A percentile compares a stretch with the other conserved stretches of the same genome.
phyloP scores from a whole-genome alignment of 257 asterid species.

The Fraxinus americana region DNA sequence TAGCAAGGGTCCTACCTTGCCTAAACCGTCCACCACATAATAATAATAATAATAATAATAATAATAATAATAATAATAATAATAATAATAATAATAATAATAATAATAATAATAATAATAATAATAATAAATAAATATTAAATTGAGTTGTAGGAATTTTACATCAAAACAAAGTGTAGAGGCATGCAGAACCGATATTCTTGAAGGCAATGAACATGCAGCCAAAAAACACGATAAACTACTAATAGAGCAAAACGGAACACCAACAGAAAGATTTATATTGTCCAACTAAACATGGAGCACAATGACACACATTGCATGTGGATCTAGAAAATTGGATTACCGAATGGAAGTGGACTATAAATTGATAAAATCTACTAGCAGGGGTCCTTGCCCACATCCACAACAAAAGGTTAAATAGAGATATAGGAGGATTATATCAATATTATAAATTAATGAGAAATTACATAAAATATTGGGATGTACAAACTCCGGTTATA shows the following conservation, averaged over 20 bases:
- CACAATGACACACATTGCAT: background rate
- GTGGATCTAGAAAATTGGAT: background rate
- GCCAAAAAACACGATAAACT: conserved; percentile 4
- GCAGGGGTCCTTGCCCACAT: background rate
- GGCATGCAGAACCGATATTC: background rate
- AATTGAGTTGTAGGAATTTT: too few relatives aligned
- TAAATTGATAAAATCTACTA: conserved; percentile 5
- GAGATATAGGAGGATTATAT: background rate
- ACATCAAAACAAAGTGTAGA: background rate
- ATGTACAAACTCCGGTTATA: background rate
- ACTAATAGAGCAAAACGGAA: conserved; percentile 8
- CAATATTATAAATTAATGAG: background rate
- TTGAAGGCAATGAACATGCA: conserved; percentile 12
- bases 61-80: too few relatives aligned
- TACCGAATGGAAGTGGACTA: background rate
- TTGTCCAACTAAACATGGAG: conserved; percentile 5
- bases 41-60: too few relatives aligned
- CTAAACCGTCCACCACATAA: background rate
- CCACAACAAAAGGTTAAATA: background rate
- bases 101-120: too few relatives aligned
- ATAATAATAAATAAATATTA: too few relatives aligned
- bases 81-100: too few relatives aligned
- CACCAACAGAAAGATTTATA: background rate
- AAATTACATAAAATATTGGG: background rate
- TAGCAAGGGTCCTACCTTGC: background rate